Evolutionary conservation across 768 basidiomycete species (phyloP), one percentile per base, ranked within the genome.

Genomic region (Boletus reticulatus): DNA sequence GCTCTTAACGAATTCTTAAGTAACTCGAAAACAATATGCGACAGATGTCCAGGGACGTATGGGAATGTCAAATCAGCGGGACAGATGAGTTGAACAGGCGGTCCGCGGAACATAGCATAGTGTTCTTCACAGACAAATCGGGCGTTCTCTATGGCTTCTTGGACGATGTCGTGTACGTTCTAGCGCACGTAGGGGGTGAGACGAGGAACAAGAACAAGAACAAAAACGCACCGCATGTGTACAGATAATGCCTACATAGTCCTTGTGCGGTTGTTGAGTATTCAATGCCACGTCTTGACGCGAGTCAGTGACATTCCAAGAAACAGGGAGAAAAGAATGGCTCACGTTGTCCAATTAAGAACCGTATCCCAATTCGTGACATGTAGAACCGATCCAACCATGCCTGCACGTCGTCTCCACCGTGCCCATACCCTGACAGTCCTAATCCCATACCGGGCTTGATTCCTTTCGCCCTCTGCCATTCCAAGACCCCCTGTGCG

Each of bases 331-430:
- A 17, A 19, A 14, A 47, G 27, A 48, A 4, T 2, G 4, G 75
- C 87, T 68, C 59, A 95, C 94, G 94, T 73, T 98, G 94, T 29
- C 94, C 97, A 51, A 98, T 97, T 58, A 99, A 75, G 67, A 98
- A 98, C 1, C 97, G 90, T 61, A 99, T 98, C 1, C 92, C 93
- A 45, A 94, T 96, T 27, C 97, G 87, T 29, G 85, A 89, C 84
- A 99, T 84, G 71, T 99, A 98, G 74, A 98, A 99, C 39, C 97
- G 80, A 72, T 98, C 97, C 60, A 99, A 75, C 92, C 95, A 98
- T 24, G 87, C 85, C 71, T 98, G 96, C 49, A 99, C 89, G 62
- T 94, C 92, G 37, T 87, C 76, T 16, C 89, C 90, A 47, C 94
- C 92, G 47, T 84, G 79, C 34, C 77, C 80, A 14, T 87, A 65